Base-by-base conservation (phyloP, 2,329 filamentous ascomycete species). In the Gremmenia infestans region DNA sequence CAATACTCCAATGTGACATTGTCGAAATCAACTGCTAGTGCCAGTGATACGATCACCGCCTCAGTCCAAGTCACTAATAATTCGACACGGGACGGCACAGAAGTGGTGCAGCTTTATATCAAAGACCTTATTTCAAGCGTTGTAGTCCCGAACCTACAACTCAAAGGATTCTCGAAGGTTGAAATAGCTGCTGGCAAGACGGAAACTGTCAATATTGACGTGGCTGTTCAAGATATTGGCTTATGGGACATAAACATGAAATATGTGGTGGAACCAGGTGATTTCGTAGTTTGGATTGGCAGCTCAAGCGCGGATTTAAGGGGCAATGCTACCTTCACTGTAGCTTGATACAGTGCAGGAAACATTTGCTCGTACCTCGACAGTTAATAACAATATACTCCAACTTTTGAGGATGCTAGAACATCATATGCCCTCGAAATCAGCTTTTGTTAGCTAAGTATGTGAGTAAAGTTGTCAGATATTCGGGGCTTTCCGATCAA, bases 131-230 rank as follows among this genome's bases (percentile, higher is more conserved):
- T 75, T 12, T 70, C 72, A 7, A 73, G 77, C 54, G n/a, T 76
- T 78, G 86, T 89, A 14, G 90, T 89, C 39, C 87, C 87, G 0
- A 72, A 84, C 5, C 78, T 80, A 50, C 81, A 82, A 39, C 76
- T 91, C 12, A 81, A 88, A 8, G 87, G 87, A 25, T 91, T 91
- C 67, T 82, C 85, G 52, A 91, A 91, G 74, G 73, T 88, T 2
- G 69, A 73, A 25, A 70, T 91, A 15, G 72, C 76, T 4, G 75
- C 78, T 0, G 83, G 81, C 0, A 74, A 83, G 66, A 78, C 71
- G 3, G 70, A 71, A 55, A 77, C 72, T 0, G 78, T 90, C 0
- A 73, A 77, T 23, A 78, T 91, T 64, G 72, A 74, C 0, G 60
- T 91, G 56, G 85, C 78, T 7, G 77, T 88, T 40, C 78, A 84